phyloP scores from a whole-genome alignment of 345 rosid genomes.

The Cardamine occulta region DNA sequence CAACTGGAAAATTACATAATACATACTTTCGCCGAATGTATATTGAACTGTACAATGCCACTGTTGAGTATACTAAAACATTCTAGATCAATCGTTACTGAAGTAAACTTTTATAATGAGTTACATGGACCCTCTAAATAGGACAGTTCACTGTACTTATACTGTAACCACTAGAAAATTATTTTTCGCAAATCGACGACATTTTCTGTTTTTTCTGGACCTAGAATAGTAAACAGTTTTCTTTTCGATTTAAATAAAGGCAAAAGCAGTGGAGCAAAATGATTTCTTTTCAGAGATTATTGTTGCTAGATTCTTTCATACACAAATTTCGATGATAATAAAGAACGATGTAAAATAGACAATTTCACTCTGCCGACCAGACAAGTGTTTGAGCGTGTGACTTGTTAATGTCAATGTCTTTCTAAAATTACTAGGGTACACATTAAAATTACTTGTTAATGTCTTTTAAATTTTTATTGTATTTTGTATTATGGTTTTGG shows the following conservation, averaged over 20 bases:
- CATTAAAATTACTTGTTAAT: too few species aligned
- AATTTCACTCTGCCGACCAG: slow-evolving; percentile 2
- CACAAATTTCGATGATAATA: neutral
- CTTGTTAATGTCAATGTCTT: neutral
- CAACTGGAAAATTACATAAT: neutral
- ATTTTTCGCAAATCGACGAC: neutral
- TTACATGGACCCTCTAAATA: slow-evolving; percentile 14
- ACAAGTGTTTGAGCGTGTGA: neutral
- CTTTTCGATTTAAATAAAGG: neutral
- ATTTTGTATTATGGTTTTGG: too few species aligned
- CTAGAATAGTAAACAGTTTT: neutral
- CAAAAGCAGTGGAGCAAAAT: slow-evolving; percentile 10
- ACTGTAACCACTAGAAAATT: slow-evolving; percentile 20
- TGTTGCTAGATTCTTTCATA: neutral
- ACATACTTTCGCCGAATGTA: neutral
- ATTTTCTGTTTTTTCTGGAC: neutral
- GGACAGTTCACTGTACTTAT: neutral
- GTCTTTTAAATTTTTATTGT: too few species aligned
- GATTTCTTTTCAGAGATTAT: neutral
- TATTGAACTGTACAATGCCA: neutral
- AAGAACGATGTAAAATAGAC: neutral
- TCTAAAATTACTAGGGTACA: slow-evolving; percentile 1
- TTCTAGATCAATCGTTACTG: slow-evolving; percentile 2
- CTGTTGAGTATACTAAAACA: neutral
- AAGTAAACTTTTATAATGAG: slow-evolving; percentile 24